Evolutionary conservation across 2,329 filamentous ascomycete species (phyloP).

Genomic region (Macrophomina pseudophaseolina): DNA sequence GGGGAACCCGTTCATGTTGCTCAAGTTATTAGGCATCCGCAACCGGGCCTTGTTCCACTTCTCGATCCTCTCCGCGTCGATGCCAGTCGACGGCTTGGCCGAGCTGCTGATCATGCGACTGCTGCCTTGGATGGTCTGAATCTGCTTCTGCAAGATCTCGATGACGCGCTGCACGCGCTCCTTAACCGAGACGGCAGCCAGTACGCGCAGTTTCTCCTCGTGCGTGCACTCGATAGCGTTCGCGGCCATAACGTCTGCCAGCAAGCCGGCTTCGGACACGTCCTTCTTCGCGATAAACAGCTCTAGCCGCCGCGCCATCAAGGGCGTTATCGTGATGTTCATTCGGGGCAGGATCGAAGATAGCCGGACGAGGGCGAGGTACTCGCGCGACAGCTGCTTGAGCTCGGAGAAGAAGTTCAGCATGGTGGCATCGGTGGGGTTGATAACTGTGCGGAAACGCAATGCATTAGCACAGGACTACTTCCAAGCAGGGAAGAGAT

Average conservation of each 20-base stretch:
- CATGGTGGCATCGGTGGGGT: conserved; percentile 65
- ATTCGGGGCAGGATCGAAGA: conserved; percentile 81
- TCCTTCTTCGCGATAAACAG: conserved; percentile 85
- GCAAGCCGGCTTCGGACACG: conserved; percentile 76
- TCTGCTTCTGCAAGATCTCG: conserved; percentile 81
- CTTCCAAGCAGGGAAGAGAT: neutral
- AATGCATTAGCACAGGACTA: neutral
- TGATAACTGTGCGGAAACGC: conserved; percentile 36
- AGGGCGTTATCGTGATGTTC: conserved; percentile 52
- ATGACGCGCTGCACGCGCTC: conserved; percentile 81
- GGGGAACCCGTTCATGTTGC: conserved; percentile 36
- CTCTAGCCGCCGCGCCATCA: conserved; percentile 85
- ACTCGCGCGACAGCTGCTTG: conserved; percentile 83
- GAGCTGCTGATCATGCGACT: conserved; percentile 77
- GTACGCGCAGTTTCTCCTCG: conserved; percentile 87
- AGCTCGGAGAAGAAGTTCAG: conserved; percentile 77
- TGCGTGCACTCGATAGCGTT: conserved; percentile 86
- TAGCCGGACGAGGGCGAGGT: conserved; percentile 81
- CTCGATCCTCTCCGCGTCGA: conserved; percentile 52
- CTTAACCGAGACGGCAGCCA: conserved; percentile 80
- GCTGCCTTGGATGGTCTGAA: conserved; percentile 82
- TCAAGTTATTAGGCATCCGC: conserved; percentile 24
- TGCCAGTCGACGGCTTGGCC: conserved; percentile 52
- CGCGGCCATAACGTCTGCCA: conserved; percentile 96
- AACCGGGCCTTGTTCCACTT: conserved; percentile 30